These are phyloP conservation scores for Microascus cirrosus DNA, from an alignment of 2,329 filamentous ascomycete species.

Conservation along the genomic window DNA sequence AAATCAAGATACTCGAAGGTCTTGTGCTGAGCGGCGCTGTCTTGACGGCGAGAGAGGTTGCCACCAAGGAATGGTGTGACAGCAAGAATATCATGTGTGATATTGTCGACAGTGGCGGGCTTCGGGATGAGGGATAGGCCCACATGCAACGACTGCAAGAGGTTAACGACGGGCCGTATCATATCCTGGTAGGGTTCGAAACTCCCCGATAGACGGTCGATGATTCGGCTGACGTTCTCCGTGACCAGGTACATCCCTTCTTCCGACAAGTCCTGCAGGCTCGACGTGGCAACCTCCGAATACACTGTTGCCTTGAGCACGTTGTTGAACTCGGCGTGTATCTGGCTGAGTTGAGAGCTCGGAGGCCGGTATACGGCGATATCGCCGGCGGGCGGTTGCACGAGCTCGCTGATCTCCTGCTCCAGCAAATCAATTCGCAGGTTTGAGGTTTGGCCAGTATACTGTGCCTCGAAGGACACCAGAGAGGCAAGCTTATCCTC, in stretches of 20 bases:
- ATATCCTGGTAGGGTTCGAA: constrained; percentile 82
- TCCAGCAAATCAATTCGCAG: constrained; percentile 54
- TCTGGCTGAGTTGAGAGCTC: constrained; percentile 51
- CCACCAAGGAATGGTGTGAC: constrained; percentile 48
- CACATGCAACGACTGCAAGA: constrained; percentile 68
- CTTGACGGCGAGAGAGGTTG: constrained; percentile 1
- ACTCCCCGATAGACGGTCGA: constrained; percentile 54
- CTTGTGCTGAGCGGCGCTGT: constrained; percentile 10
- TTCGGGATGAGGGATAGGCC: constrained; percentile 54
- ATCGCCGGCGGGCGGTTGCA: constrained; percentile 52
- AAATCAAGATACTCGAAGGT: constrained; percentile 40
- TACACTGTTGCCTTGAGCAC: constrained; percentile 54
- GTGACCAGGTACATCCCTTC: constrained; percentile 26
- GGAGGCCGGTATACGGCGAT: constrained; percentile 61
- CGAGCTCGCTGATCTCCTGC: constrained; percentile 51
- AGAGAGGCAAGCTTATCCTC: constrained; percentile 48
- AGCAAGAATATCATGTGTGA: constrained; percentile 25
- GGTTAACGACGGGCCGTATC: constrained; percentile 63
- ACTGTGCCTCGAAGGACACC: constrained; percentile 50
- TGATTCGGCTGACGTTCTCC: constrained; percentile 54
- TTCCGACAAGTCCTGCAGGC: constrained; percentile 15
- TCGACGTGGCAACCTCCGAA: constrained; percentile 21
- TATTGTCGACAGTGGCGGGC: constrained; percentile 10
- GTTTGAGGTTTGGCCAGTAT: constrained; percentile 58
- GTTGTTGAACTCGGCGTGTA: constrained; percentile 78